A percentile compares a stretch with the other conserved stretches of the same genome.
These are phyloP conservation scores for Dioscorea dumetorum DNA, from an alignment of 106 monocot genomes.

Conservation along the genomic window DNA sequence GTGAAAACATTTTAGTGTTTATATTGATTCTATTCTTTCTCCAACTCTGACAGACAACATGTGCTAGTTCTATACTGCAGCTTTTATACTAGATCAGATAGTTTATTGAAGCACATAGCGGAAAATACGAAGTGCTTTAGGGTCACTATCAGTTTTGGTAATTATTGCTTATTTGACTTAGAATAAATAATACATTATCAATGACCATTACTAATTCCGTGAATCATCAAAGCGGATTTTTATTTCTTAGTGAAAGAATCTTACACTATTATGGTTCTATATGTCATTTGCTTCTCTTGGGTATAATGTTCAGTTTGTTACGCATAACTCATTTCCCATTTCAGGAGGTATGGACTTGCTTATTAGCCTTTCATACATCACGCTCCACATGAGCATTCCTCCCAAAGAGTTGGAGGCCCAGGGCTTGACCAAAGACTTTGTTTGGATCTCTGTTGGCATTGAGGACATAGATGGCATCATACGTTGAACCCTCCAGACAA, in stretches of 20 bases:
- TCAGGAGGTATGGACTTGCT: conserved; percentile 92
- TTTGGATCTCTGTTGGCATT: conserved; percentile 89
- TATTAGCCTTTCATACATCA: conserved; percentile 95
- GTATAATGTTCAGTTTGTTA: too few species aligned
- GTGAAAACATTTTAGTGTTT: too few species aligned
- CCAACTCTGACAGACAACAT: conserved; percentile 62
- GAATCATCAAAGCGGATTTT: too few species aligned
- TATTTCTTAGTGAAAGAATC: too few species aligned
- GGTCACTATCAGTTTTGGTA: conserved; percentile 95
- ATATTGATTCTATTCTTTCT: background rate
- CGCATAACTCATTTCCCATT: too few species aligned
- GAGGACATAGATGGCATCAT: conserved; percentile 58
- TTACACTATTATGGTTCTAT: too few species aligned
- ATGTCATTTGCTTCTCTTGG: too few species aligned
- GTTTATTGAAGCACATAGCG: conserved; percentile 86
- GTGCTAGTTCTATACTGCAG: conserved; percentile 95
- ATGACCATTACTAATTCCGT: background rate
- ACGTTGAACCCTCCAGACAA: too few species aligned
- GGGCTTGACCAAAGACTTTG: conserved; percentile 84
- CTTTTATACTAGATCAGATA: conserved; percentile 79
- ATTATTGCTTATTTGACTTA: too few species aligned
- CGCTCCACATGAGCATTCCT: conserved; percentile 94
- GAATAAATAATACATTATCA: too few species aligned
- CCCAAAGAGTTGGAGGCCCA: conserved; percentile 54
- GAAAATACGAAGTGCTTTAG: conserved; percentile 78